These are phyloP conservation scores for Lavandula angustifolia DNA, from an alignment of 257 asterid species.

Conservation along the genomic window DNA sequence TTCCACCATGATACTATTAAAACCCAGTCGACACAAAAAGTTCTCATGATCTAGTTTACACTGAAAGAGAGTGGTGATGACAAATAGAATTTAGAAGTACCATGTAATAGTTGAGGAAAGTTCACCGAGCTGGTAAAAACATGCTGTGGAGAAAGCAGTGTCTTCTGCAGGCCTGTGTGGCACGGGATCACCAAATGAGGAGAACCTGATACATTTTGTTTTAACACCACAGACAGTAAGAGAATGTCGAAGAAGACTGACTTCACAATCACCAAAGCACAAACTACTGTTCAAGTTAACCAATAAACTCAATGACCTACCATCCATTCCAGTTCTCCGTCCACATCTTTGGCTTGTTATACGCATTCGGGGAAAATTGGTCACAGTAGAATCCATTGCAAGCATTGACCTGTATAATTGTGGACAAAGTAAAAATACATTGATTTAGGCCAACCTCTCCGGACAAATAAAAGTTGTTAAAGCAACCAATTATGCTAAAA, in stretches of 20 bases:
- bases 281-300: too few species aligned
- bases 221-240: background rate
- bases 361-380: constrained; percentile 88
- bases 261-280: constrained; percentile 4
- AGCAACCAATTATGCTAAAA: constrained; percentile 43
- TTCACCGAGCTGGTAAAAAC: constrained; percentile 89
- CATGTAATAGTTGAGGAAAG: constrained; percentile 91
- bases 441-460: constrained; percentile 6
- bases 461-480: too few species aligned
- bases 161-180: constrained; percentile 89
- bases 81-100: constrained; percentile 40
- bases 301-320: constrained; percentile 35
- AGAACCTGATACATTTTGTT: constrained; percentile 54
- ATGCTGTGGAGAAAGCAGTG: constrained; percentile 82
- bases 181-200: constrained; percentile 68
- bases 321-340: constrained; percentile 98
- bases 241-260: constrained; percentile 14
- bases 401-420: constrained; percentile 66
- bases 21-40: background rate
- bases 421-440: constrained; percentile 18
- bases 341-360: constrained; percentile 86
- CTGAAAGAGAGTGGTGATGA: constrained; percentile 10
- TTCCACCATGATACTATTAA: constrained; percentile 87
- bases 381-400: constrained; percentile 96
- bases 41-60: background rate